Base-by-base conservation (phyloP, 2,329 filamentous ascomycete species). In the Hypoxylon sp. region DNA sequence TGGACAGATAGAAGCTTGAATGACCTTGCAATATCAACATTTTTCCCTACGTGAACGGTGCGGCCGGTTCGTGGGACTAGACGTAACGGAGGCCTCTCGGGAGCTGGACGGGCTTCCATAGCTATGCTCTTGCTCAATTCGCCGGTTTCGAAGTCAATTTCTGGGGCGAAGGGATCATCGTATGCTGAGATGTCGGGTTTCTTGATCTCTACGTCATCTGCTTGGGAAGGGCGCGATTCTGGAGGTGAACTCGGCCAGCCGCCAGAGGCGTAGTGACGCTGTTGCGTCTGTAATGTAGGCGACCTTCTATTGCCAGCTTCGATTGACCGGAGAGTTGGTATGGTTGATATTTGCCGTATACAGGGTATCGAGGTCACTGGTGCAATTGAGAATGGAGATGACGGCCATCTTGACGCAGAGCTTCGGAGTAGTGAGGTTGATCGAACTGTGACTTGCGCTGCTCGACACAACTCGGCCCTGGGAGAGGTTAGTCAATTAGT, bases 1-100 rank as follows among this genome's bases (percentile, higher is more conserved):
- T 82, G 73, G 39, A 72, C 71, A 41, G 80, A 74, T 3, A 87
- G 76, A 5, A 82, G 61, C 32, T 74, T 73, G 39, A 89, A 77
- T 0, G 84, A 82, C 6, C 78, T 71, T n/a, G 79, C 78, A 3
- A 82, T 76, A 30, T 85, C 85, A 0, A 84, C 76, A 54, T 78
- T 81, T 54, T 77, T 76, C 9, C 73, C 73, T 47, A 86, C 75
- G 51, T 81, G 70, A 2, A 82, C 67, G 1, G 82, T 84, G 48
- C 83, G 81, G 41, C 84, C 83, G 7, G 78, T 79, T 34, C 78
- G 76, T 2, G 82, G 81, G 25, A 77, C 74, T 56, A 83, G 74
- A 29, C 80, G 79, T 59, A 83, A 65, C n/a, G 71, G 56, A 11
- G 75, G 69, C 58, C 70, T 54, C 46, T 69, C 46, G 43, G 64